Conservation (phyloP, 768 basidiomycete genomes). For the Lactarius sanguifluus region DNA sequence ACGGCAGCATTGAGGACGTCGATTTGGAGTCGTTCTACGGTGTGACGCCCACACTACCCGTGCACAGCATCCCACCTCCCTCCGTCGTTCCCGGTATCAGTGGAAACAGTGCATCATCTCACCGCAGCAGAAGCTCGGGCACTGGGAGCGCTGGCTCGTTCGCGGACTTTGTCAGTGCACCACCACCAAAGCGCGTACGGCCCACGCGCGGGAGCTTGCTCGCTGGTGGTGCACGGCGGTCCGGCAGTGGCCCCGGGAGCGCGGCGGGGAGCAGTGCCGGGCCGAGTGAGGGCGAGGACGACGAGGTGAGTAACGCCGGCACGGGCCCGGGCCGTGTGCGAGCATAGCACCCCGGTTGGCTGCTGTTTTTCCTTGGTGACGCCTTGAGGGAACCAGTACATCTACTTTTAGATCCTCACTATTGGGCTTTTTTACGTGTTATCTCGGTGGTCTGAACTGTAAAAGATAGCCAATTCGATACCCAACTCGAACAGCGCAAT, state of each 20-base stretch:
- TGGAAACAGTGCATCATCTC: constrained; percentile 9
- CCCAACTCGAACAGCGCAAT: not conserved
- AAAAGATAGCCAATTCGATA: constrained; percentile 13
- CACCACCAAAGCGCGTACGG: constrained; percentile 36
- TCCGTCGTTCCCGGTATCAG: constrained; percentile 6
- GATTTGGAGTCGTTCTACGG: constrained; percentile 51
- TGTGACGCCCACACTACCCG: constrained; percentile 46
- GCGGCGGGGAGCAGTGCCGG: constrained; percentile 40
- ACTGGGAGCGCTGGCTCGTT: constrained; percentile 44
- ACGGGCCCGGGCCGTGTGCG: constrained; percentile 15
- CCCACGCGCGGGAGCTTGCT: constrained; percentile 30
- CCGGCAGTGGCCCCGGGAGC: constrained; percentile 28
- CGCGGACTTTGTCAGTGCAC: constrained; percentile 63
- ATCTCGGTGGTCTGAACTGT: constrained; percentile 18
- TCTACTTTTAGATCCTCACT: constrained; percentile 20
- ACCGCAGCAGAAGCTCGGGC: constrained; percentile 38
- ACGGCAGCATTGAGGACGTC: constrained; percentile 54
- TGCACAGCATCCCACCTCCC: constrained; percentile 43
- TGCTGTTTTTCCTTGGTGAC: not conserved
- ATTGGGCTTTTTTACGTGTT: constrained; percentile 3
- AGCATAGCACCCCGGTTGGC: not conserved
- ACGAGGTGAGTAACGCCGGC: constrained; percentile 18
- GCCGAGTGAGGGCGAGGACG: constrained; percentile 42
- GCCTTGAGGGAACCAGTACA: constrained; percentile 1
- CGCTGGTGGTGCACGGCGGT: constrained; percentile 26